Conservation (phyloP, 1,284 basidiomycete genomes). For the Violaceomyces palustris region DNA sequence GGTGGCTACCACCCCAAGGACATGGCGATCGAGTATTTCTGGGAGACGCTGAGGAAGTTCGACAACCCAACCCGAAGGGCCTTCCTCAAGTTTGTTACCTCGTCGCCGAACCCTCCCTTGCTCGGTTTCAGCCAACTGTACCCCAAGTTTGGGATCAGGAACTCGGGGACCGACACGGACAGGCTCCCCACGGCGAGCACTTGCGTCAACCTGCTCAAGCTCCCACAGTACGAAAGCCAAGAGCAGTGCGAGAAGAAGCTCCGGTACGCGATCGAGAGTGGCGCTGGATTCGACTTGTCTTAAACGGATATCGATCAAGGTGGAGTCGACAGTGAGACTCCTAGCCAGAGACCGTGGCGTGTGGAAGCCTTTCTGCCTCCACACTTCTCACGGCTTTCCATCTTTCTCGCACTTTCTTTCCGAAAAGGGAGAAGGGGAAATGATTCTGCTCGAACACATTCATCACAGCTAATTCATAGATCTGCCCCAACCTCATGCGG, state of each 20-base stretch:
- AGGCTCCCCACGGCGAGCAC: slow-evolving; percentile 50
- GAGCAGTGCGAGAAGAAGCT: slow-evolving; percentile 43
- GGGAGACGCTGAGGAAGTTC: slow-evolving; percentile 39
- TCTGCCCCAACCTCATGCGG: too few species aligned
- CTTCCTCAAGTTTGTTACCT: slow-evolving; percentile 49
- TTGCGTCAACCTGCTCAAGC: slow-evolving; percentile 50
- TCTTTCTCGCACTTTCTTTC: too few species aligned
- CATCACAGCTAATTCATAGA: too few species aligned
- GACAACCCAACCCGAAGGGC: slow-evolving; percentile 34
- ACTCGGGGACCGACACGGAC: slow-evolving; percentile 37
- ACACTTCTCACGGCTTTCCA: too few species aligned
- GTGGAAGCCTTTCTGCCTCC: too few species aligned
- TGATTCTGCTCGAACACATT: too few species aligned
- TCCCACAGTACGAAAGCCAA: slow-evolving; percentile 39
- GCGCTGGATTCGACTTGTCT: slow-evolving; percentile 50
- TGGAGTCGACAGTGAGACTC: too few species aligned
- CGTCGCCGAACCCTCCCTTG: slow-evolving; percentile 48
- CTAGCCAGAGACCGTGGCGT: too few species aligned
- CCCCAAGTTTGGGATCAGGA: slow-evolving; percentile 46
- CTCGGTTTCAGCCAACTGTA: slow-evolving; percentile 48
- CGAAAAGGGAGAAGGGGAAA: too few species aligned
- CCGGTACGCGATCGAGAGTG: slow-evolving; percentile 44
- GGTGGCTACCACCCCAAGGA: slow-evolving; percentile 49
- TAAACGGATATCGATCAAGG: too few species aligned
- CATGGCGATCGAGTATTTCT: slow-evolving; percentile 44